Conservation (phyloP, 192 early-diverging fungal species). For the Cladochytrium replicatum region DNA sequence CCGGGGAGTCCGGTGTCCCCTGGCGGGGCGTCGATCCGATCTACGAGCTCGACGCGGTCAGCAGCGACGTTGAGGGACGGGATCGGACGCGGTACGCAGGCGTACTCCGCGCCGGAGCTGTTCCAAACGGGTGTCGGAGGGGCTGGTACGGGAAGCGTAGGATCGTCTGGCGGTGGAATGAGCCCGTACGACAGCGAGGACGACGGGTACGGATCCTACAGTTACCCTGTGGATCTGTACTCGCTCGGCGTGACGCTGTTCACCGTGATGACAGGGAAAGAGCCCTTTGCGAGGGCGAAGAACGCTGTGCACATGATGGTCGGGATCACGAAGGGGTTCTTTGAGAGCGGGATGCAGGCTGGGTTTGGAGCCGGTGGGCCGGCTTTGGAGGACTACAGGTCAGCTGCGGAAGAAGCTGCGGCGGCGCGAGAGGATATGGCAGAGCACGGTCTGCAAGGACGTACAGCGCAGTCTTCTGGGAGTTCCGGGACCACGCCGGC, state of each 20-base stretch:
- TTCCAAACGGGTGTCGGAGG: too few relatives aligned
- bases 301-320: constrained; percentile 30
- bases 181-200: constrained; percentile 6
- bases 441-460: constrained; percentile 4
- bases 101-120: constrained; percentile 40
- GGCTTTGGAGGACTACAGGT: constrained; percentile 3
- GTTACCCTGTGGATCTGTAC: constrained; percentile 40
- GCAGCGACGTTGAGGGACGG: constrained; percentile 35
- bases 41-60: neutral
- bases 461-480: constrained; percentile 5
- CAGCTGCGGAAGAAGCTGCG: neutral
- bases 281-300: constrained; percentile 26
- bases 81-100: constrained; percentile 34
- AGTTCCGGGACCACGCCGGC: neutral
- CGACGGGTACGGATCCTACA: constrained; percentile 32
- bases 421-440: constrained; percentile 1
- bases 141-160: neutral
- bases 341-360: constrained; percentile 33
- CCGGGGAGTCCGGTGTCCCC: neutral
- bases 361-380: constrained; percentile 13
- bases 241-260: constrained; percentile 37
- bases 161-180: neutral
- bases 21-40: neutral
- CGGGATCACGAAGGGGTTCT: constrained; percentile 35
- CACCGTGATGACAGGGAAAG: constrained; percentile 21